These are phyloP conservation scores for Misopates orontium DNA, from an alignment of 257 asterid species.

Conservation along the genomic window DNA sequence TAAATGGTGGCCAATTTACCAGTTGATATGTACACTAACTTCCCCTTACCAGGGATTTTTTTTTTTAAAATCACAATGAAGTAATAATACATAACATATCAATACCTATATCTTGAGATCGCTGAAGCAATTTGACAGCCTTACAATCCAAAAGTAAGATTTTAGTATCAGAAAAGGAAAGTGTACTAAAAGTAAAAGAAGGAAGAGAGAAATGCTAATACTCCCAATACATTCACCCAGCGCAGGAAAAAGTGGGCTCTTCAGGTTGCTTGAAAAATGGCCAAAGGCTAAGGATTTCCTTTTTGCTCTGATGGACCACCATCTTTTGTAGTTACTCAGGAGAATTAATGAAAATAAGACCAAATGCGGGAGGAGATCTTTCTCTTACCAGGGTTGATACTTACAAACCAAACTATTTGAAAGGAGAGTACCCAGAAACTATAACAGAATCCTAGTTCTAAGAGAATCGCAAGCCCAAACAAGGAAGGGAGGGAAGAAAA, in stretches of 20 bases:
- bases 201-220: conserved; percentile 59
- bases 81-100: conserved; percentile 43
- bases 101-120: conserved; percentile 71
- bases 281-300: conserved; percentile 57
- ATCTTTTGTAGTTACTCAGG: conserved; percentile 42
- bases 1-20: conserved; percentile 79
- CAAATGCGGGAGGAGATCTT: conserved; percentile 18
- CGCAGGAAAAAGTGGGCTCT: conserved; percentile 55
- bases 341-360: conserved; percentile 33
- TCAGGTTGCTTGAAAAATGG: conserved; percentile 64
- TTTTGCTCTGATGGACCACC: conserved; percentile 64
- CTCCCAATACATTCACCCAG: conserved; percentile 76
- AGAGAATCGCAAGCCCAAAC: conserved; percentile 40
- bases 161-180: conserved; percentile 64
- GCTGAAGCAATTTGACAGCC: conserved; percentile 79
- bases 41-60: conserved; percentile 99
- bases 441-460: conserved; percentile 42
- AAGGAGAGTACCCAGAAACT: conserved; percentile 50
- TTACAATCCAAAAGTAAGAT: conserved; percentile 67
- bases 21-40: conserved; percentile 64
- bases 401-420: conserved; percentile 44
- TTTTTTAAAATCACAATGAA: conserved; percentile 36
- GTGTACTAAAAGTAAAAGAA: conserved; percentile 52
- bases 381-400: conserved; percentile 53
- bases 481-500: conserved; percentile 24